Evolutionary conservation across 768 basidiomycete species (phyloP).

Genomic region (Mycena chlorophos): DNA sequence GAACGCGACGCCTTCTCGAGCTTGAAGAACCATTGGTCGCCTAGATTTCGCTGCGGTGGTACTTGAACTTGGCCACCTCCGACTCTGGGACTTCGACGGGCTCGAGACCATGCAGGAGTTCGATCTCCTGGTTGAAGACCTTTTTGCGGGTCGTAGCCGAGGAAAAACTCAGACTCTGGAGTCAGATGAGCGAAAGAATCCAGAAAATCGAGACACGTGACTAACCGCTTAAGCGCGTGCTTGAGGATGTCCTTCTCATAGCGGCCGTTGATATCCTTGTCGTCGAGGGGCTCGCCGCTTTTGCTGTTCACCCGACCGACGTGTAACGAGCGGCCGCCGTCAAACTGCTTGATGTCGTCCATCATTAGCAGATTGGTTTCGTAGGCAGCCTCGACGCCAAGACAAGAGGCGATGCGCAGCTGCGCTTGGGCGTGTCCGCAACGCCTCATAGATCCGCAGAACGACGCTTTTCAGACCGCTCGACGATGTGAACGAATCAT

Average conservation of each 20-base stretch:
- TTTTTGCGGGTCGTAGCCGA: constrained; percentile 95
- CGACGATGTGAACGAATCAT: constrained; percentile 53
- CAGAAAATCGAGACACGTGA: constrained; percentile 3
- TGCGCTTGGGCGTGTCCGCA: constrained; percentile 78
- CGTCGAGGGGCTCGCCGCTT: constrained; percentile 90
- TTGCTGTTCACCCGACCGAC: constrained; percentile 99
- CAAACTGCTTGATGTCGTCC: constrained; percentile 98
- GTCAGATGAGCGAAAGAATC: constrained; percentile 16
- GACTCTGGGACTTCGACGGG: constrained; percentile 89
- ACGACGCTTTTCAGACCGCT: constrained; percentile 56
- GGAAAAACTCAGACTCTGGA: constrained; percentile 91
- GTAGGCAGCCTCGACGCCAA: constrained; percentile 62
- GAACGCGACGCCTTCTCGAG: constrained; percentile 98
- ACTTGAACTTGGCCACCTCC: constrained; percentile 95
- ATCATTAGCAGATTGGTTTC: constrained; percentile 89
- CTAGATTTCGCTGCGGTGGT: constrained; percentile 96
- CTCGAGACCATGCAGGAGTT: constrained; percentile 95
- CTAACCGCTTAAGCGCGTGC: constrained; percentile 92
- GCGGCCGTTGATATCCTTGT: constrained; percentile 91
- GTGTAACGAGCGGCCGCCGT: constrained; percentile 88
- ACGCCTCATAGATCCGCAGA: constrained; percentile 89
- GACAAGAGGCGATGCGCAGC: constrained; percentile 52
- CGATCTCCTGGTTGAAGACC: constrained; percentile 94
- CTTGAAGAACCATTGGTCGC: constrained; percentile 97
- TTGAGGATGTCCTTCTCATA: constrained; percentile 91